Base-by-base conservation (phyloP, 192 early-diverging fungal genomes). In the Cetraspora pellucida region DNA sequence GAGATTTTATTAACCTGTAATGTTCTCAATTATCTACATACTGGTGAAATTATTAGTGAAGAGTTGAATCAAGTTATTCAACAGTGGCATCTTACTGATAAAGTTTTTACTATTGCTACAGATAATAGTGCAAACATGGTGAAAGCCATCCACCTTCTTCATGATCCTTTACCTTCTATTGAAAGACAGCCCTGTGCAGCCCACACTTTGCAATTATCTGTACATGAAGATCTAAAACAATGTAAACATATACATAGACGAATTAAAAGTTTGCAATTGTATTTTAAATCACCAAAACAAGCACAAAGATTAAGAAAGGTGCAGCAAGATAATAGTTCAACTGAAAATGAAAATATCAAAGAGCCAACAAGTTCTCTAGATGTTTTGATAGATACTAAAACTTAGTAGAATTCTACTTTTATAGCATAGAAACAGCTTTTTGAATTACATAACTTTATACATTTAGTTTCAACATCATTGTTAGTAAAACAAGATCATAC, bases 161-260 rank as follows among this genome's bases (percentile, higher is more conserved):
- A 14, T 3, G 5, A 61, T 21, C 6, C 21, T 0, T 27, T 61
- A 7, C 7, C 59, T 11, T 13, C 0, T 30, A 28, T 61, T 13
- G 28, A 61, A 61, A 25, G 59, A 30, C 23, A 61, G 28, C 59
- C 59, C 28, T 61, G 59, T 28, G 59, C 59, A 30, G 59, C 23
- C 28, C 59, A 61, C 14, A 61, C 59, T 0, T 61, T 61, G 28
- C 27, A 61, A 7, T 30, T 61, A 30, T 61, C 59, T 30, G 27
- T 61, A 13, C 23, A 30, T 28, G 25, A 61, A 61, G 59, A 27
- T 61, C 14, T 61, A 30, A 61, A 61, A 14, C 23, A 61, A 2
- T 61, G 59, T 28, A 61, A 61, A 61, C 2, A 9, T 30, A 30
- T 61, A 10, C 59, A 61, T 61, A 10, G 14, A 5, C 8, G 25